A percentile compares a stretch with the other conserved stretches of the same genome.
Evolutionary conservation across 805 yeast genomes (phyloP).

Genomic region (Monosporozyma solicola): DNA sequence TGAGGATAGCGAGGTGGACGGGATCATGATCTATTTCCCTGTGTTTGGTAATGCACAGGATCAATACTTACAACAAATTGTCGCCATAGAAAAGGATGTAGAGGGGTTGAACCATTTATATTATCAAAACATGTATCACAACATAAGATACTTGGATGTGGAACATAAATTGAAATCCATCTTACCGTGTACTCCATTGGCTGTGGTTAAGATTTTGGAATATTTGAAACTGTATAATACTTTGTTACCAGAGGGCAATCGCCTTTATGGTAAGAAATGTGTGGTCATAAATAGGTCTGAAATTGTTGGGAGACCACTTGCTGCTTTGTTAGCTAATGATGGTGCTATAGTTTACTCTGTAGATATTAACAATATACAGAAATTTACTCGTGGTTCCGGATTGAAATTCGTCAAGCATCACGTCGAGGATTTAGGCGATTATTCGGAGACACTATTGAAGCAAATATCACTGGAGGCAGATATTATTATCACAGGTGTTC

Average conservation of each 20-base stretch:
- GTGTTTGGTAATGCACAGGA: constrained; percentile 94
- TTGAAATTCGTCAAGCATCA: constrained; percentile 72
- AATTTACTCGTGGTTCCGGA: constrained; percentile 91
- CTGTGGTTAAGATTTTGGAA: constrained; percentile 87
- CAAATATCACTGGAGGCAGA: constrained; percentile 69
- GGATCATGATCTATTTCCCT: constrained; percentile 96
- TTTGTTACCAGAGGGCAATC: constrained; percentile 77
- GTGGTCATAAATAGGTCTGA: constrained; percentile 90
- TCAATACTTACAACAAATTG: constrained; percentile 89
- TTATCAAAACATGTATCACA: constrained; percentile 92
- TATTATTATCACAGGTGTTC: constrained; percentile 94
- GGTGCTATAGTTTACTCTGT: constrained; percentile 95
- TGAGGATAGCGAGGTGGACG: constrained; percentile 64
- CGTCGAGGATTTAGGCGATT: constrained; percentile 49
- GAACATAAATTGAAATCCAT: constrained; percentile 64
- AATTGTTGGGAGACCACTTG: constrained; percentile 94
- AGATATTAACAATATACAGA: constrained; percentile 79
- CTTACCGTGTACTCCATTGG: constrained; percentile 93
- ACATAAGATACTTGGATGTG: constrained; percentile 83
- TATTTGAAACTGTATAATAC: constrained; percentile 80
- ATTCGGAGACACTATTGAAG: constrained; percentile 38
- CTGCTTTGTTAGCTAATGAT: constrained; percentile 91
- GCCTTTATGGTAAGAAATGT: constrained; percentile 86
- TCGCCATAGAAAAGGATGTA: constrained; percentile 86
- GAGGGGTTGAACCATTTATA: constrained; percentile 90